These are phyloP conservation scores for Penicillium oxalicum DNA, from an alignment of 2,329 filamentous ascomycete genomes.

Conservation along the genomic window DNA sequence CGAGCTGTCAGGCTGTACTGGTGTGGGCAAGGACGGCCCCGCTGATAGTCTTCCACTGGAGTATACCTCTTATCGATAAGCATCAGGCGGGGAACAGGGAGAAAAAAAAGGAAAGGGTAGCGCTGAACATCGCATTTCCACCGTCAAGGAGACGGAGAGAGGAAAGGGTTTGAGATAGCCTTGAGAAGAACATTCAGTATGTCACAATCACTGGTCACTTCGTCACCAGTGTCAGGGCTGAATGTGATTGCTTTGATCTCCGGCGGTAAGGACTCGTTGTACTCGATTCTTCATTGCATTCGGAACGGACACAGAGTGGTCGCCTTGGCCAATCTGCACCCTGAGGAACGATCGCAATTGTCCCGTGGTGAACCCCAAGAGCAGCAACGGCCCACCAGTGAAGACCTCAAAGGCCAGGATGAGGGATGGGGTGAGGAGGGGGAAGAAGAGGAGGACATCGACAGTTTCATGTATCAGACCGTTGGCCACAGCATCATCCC, in stretches of 20 bases:
- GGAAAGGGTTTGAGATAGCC: not conserved
- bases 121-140: not conserved
- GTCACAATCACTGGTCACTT: constrained; percentile 36
- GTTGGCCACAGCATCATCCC: constrained; percentile 84
- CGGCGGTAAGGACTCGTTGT: constrained; percentile 95
- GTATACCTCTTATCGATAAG: constrained; percentile 2
- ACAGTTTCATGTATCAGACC: constrained; percentile 99
- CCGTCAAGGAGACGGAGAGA: not conserved
- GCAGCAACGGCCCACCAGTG: not conserved
- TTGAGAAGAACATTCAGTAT: not conserved
- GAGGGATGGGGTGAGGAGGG: constrained; percentile 7
- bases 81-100: not conserved
- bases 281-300: constrained; percentile 82
- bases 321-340: constrained; percentile 84
- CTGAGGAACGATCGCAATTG: constrained; percentile 31
- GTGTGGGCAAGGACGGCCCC: not conserved
- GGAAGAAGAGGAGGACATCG: constrained; percentile 58
- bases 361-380: constrained; percentile 6
- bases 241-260: constrained; percentile 91
- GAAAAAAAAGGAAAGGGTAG: not conserved
- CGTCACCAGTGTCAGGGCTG: constrained; percentile 24
- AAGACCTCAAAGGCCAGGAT: not conserved
- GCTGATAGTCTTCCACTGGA: not conserved
- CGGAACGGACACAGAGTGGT: constrained; percentile 78
- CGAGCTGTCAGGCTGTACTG: not conserved